Conservation (phyloP, 306 rosid genomes). For the Castanea sativa region DNA sequence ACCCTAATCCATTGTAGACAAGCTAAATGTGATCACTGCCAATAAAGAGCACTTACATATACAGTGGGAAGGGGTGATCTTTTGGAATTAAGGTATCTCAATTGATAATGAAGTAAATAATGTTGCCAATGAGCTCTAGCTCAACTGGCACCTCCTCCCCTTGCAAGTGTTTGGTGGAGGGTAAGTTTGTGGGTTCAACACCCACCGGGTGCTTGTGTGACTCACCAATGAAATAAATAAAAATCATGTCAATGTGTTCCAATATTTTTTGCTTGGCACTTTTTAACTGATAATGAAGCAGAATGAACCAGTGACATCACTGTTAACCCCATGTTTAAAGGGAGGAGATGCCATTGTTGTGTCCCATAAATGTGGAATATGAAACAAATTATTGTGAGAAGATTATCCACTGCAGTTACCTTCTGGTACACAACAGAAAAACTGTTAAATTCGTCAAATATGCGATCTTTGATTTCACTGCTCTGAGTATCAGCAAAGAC, state of each 20-base stretch:
- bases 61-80: background rate
- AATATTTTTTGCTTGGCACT: background rate
- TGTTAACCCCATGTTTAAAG: background rate
- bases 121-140: too few species aligned
- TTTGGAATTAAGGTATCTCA: background rate
- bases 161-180: too few species aligned
- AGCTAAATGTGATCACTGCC: background rate
- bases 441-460: slow-evolving; percentile 96
- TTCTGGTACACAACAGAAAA: slow-evolving; percentile 91
- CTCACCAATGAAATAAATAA: too few species aligned
- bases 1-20: slow-evolving; percentile 7
- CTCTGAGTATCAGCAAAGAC: slow-evolving; percentile 98
- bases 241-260: background rate
- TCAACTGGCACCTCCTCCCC: too few species aligned
- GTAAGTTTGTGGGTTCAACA: too few species aligned
- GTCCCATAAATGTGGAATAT: too few species aligned
- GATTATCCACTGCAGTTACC: slow-evolving; percentile 35
- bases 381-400: too few species aligned
- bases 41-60: background rate
- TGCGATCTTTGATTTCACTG: slow-evolving; percentile 96
- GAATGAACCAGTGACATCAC: background rate
- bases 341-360: background rate
- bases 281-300: background rate
- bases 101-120: background rate
- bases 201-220: too few species aligned